Evolutionary conservation across 257 asterid genomes (phyloP), one percentile per base, ranked within the genome.

Genomic region (Solanum phureja): DNA sequence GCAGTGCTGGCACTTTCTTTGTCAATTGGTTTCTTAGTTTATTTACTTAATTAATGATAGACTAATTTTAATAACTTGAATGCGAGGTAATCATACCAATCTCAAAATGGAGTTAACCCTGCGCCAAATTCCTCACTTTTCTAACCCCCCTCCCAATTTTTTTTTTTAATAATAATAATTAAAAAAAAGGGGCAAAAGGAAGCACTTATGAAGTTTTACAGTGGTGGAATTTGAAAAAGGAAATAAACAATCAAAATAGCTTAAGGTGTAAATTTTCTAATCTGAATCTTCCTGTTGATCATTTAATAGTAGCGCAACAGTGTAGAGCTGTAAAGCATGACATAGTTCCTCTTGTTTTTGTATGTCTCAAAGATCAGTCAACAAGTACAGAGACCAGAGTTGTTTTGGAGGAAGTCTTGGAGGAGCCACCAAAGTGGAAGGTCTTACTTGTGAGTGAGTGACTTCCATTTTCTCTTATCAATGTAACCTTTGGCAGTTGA

Each of bases 361-460:
- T 76, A 12, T 87, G 58, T 77, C 84, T 75, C 88, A 49, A 79
- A 90, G 95, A 91, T 90, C 90, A 94, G 88, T 91, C 92, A 64
- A 90, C 92, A 90, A 92, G 90, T 87, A 91, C 93, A 91, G 90
- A 75, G 86, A 89, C 89, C 91, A 91, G 88, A 76, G 91, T 93
- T 34, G 90, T 92, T 91, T 91, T 97, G 95, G 93, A 95, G 92
- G 95, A 97, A 93, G 92, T 87, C 88, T 91, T 97, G 93, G 99
- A 97, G 92, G 96, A 91, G 92, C 98, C 98, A 62, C 98, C 98
- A 87, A 97, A 97, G 92, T 97, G 99, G 99, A 97, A 95, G 95
- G 96, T 95, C 90, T 97, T 97, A 89, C 98, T 88, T 91, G 99
- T 97, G 99, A 96, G 98, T 95, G 97, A 92, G 95, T 93, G 94